These are phyloP conservation scores for Yamadazyma friedrichii DNA, from an alignment of 1,139 yeast genomes.

Conservation along the genomic window DNA sequence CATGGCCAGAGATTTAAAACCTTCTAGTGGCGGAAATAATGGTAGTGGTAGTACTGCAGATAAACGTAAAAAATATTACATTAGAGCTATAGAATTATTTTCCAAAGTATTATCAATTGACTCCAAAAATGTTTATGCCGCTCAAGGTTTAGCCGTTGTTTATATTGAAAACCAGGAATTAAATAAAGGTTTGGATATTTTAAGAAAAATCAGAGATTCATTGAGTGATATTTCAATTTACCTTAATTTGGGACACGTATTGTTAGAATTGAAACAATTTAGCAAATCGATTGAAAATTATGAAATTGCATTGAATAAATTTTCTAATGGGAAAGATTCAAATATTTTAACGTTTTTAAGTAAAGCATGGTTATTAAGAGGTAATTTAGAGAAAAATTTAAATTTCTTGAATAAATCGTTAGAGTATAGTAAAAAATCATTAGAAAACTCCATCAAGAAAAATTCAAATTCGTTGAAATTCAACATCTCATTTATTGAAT, in stretches of 20 bases:
- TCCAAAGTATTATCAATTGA: slow-evolving; percentile 86
- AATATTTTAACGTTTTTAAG: slow-evolving; percentile 74
- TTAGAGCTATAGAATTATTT: slow-evolving; percentile 86
- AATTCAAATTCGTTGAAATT: slow-evolving; percentile 50
- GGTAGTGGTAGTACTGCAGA: slow-evolving; percentile 39
- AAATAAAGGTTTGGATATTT: slow-evolving; percentile 77
- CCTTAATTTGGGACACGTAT: slow-evolving; percentile 85
- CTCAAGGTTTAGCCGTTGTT: slow-evolving; percentile 94
- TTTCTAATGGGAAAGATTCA: slow-evolving; percentile 61
- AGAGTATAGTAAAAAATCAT: slow-evolving; percentile 60
- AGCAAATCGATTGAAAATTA: slow-evolving; percentile 87
- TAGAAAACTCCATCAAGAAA: slow-evolving; percentile 32
- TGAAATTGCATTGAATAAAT: slow-evolving; percentile 72
- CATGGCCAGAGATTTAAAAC: slow-evolving; percentile 75
- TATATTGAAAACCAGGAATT: slow-evolving; percentile 84
- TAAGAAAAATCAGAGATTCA: slow-evolving; percentile 88
- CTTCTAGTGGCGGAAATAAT: slow-evolving; percentile 13
- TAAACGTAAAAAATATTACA: slow-evolving; percentile 73
- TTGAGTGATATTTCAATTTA: slow-evolving; percentile 80
- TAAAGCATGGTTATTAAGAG: slow-evolving; percentile 88
- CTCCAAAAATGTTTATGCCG: slow-evolving; percentile 88
- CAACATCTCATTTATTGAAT: slow-evolving; percentile 81
- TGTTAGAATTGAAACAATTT: slow-evolving; percentile 77
- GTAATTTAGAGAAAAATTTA: slow-evolving; percentile 63
- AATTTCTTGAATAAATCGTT: slow-evolving; percentile 61